Conservation (phyloP, 305 asterid genomes). For the Fraxinus paxiana region DNA sequence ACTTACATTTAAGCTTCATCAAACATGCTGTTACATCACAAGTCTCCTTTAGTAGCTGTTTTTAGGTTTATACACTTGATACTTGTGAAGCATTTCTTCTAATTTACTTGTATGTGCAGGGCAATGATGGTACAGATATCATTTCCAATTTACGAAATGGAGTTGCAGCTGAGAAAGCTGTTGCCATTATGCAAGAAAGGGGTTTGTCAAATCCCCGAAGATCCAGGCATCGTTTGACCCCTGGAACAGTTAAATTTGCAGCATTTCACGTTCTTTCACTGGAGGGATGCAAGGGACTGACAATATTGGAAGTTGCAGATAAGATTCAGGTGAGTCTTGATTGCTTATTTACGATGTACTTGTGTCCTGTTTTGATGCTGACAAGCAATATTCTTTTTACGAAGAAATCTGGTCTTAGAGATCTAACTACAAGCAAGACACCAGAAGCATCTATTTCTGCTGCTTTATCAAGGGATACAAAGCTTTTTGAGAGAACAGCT, state of each 20-base stretch:
- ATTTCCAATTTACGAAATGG: conserved; percentile 79
- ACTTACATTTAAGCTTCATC: not conserved
- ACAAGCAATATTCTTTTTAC: conserved; percentile 21
- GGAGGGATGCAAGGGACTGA: conserved; percentile 83
- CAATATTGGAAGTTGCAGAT: conserved; percentile 76
- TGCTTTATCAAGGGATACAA: conserved; percentile 89
- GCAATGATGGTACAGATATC: conserved; percentile 49
- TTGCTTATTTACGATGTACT: conserved; percentile 1
- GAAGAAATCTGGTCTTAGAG: conserved; percentile 94
- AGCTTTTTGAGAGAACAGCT: conserved; percentile 88
- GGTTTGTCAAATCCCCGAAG: conserved; percentile 70
- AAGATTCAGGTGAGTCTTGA: conserved; percentile 74
- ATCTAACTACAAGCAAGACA: conserved; percentile 87
- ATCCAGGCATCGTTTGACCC: conserved; percentile 85
- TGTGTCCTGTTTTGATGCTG: conserved; percentile 25
- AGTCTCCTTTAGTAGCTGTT: conserved; percentile 1
- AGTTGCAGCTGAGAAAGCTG: conserved; percentile 79
- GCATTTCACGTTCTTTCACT: conserved; percentile 87
- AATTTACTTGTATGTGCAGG: conserved; percentile 40
- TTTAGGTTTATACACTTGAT: not conserved
- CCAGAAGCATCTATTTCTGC: conserved; percentile 98
- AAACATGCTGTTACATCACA: not conserved
- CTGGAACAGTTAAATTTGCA: conserved; percentile 88
- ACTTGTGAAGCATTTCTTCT: not conserved
- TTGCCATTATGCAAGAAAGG: conserved; percentile 76